A percentile compares a stretch with the other conserved stretches of the same genome.
Conservation (phyloP, 192 early-diverging fungal genomes). For the Backusella parvicylindrica region DNA sequence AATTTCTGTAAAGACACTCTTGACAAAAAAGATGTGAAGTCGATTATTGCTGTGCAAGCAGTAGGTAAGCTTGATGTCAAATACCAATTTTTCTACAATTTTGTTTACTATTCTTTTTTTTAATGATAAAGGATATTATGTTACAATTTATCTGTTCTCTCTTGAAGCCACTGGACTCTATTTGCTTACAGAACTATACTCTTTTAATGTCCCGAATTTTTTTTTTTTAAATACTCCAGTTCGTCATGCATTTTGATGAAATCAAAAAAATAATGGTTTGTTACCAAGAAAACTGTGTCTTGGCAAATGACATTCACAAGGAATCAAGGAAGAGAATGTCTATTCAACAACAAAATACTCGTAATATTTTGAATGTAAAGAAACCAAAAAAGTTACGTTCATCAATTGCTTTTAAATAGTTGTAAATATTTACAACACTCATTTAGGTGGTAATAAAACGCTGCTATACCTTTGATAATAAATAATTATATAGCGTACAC, state of each 20-base stretch:
- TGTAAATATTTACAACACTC: slow-evolving; percentile 2
- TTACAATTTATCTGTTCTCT: slow-evolving; percentile 4
- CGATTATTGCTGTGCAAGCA: slow-evolving; percentile 4
- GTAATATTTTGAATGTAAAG: slow-evolving; percentile 14
- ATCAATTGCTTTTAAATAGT: slow-evolving; percentile 15
- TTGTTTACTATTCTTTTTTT: neutral
- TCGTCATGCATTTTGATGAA: too few relatives aligned
- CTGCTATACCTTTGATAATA: slow-evolving; percentile 11
- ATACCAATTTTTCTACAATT: neutral
- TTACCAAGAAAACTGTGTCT: too few relatives aligned
- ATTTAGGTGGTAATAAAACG: slow-evolving; percentile 6
- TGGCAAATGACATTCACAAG: neutral
- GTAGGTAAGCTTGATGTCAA: neutral
- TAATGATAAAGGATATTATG: slow-evolving; percentile 9
- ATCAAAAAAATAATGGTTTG: too few relatives aligned
- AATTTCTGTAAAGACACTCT: neutral
- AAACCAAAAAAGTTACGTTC: slow-evolving; percentile 12
- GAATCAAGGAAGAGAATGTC: slow-evolving; percentile 12
- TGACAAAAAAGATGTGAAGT: neutral
- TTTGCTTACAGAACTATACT: slow-evolving; percentile 3
- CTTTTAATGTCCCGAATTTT: too few relatives aligned
- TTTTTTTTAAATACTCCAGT: too few relatives aligned
- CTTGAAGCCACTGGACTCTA: slow-evolving; percentile 1
- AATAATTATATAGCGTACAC: slow-evolving; percentile 12
- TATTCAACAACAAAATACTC: slow-evolving; percentile 12